phyloP scores from a whole-genome alignment of 208 protist genomes.

The Entamoeba moshkovskii region DNA sequence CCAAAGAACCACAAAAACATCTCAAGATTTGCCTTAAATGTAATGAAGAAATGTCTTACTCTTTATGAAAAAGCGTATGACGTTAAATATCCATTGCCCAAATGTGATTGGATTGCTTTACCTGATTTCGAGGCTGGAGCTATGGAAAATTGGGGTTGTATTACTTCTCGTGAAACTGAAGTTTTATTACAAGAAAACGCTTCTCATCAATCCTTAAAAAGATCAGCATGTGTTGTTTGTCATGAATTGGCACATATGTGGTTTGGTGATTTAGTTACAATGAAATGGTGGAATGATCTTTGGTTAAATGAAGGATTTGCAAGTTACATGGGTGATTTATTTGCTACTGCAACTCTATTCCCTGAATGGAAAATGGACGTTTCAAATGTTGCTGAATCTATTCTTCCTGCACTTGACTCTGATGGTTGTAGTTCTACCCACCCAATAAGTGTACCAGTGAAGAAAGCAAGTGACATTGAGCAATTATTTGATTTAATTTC shows the following conservation, averaged over 20 bases:
- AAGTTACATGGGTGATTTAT: conserved; percentile 64
- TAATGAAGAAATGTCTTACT: conserved; percentile 47
- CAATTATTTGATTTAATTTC: conserved; percentile 89
- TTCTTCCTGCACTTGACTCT: conserved; percentile 53
- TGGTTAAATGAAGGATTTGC: conserved; percentile 97
- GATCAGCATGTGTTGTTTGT: conserved; percentile 61
- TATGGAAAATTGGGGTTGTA: conserved; percentile 62
- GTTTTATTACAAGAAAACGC: conserved; percentile 53
- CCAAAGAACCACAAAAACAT: conserved; percentile 41
- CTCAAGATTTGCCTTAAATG: conserved; percentile 57
- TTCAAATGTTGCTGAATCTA: conserved; percentile 51
- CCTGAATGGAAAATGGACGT: conserved; percentile 7
- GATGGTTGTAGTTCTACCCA: conserved; percentile 69
- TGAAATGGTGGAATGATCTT: conserved; percentile 83
- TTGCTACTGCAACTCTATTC: conserved; percentile 37
- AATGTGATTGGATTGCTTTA: conserved; percentile 78
- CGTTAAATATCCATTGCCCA: conserved; percentile 65
- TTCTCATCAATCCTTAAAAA: conserved; percentile 38
- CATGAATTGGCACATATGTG: conserved; percentile 74
- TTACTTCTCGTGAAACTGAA: conserved; percentile 72
- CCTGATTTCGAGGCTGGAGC: conserved; percentile 73
- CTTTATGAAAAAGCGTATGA: conserved; percentile 55
- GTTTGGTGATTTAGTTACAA: conserved; percentile 74
- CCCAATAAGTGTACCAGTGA: conserved; percentile 73
- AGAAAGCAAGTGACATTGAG: conserved; percentile 64